Evolutionary conservation across 768 basidiomycete species (phyloP), one percentile per base, ranked within the genome.

Genomic region (Trametes gibbosa): DNA sequence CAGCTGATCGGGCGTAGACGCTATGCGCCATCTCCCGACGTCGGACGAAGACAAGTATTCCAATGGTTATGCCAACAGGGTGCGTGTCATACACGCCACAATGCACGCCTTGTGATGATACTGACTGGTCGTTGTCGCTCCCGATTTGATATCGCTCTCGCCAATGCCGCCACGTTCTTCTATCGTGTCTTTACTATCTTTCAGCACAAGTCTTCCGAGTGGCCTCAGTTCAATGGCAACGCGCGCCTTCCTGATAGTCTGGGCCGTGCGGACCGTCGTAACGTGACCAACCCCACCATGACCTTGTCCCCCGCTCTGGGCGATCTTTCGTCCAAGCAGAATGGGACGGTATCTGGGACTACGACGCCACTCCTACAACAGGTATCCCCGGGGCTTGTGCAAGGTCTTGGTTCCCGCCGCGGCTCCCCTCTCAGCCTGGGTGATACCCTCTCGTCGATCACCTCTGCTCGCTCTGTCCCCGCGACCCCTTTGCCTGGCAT

Each of bases 41-140:
- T 92, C 86, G 25, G 92, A 94, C 67, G 89, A 95, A 68, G 93
- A 94, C 78, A 94, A 93, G 76, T 93, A 82, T 73, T 77, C 80
- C 62, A 76, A 78, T 62, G 75, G 81, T 40, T 90, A 83, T 67
- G 72, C 81, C 23, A 81, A 74, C 70, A 89, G 87, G 81, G 91
- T 89, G 65, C 51, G 78, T 56, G 37, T 63, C 41, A 0, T 5
- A 35, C 52, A 16, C 46, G 23, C 29, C 19, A n/a, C 25, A 29
- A 12, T 21, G 52, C 59, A 42, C 13, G 10, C 47, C 52, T 39
- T 35, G 29, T 10, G 29, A 10, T 10, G 29, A 32, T 32, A 10
- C 29, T 32, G 29, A 32, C 29, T 10, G 29, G 5, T 32, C 10
- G 29, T 10, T 32, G 5, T 32, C 4, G 4, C 29, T 5, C 29